Evolutionary conservation across 768 basidiomycete genomes (phyloP), one percentile per base, ranked within the genome.

Genomic region (Sporobolomyces phaffii): DNA sequence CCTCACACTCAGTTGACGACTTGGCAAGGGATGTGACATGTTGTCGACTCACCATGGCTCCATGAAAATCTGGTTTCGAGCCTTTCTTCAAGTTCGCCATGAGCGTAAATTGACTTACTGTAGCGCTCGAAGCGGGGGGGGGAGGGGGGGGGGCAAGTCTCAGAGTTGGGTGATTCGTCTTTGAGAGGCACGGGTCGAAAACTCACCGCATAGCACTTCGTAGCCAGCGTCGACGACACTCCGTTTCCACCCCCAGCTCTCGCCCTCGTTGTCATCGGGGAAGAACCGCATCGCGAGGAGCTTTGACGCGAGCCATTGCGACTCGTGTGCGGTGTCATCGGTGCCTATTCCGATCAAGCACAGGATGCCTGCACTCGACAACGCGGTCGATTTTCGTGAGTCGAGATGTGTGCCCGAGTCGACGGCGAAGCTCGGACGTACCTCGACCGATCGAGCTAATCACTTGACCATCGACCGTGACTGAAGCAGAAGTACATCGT

Each of bases 21-120:
- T n/a, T n/a, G n/a, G n/a, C n/a, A n/a, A n/a, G n/a, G n/a, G n/a
- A n/a, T n/a, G n/a, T n/a, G n/a, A n/a, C n/a, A n/a, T n/a, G n/a
- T n/a, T n/a, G n/a, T 41, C 40, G 43, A n/a, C 31, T 14, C 34
- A 64, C 68, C 93, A 96, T 96, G 2, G 93, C 92, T 33, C 83
- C 84, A 78, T 97, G 94, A 75, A 97, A 99, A 77, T 97, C 93
- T 10, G 90, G 90, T 75, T 92, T 91, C 76, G 45, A 31, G 0
- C 91, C 93, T 77, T 96, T 96, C 58, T 82, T 81, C 22, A 90
- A 91, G 65, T 87, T 87, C 22, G 92, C 93, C 75, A 92, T 78
- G 20, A 99, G 81, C 1, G 94, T 97, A 77, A 98, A 99, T 72
- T 99, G 94, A 1, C 93, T 97, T n/a, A 98, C 79, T 80, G 62